Evolutionary conservation across 208 protist species (phyloP).

Genomic region (Wallacemonas sp.): DNA sequence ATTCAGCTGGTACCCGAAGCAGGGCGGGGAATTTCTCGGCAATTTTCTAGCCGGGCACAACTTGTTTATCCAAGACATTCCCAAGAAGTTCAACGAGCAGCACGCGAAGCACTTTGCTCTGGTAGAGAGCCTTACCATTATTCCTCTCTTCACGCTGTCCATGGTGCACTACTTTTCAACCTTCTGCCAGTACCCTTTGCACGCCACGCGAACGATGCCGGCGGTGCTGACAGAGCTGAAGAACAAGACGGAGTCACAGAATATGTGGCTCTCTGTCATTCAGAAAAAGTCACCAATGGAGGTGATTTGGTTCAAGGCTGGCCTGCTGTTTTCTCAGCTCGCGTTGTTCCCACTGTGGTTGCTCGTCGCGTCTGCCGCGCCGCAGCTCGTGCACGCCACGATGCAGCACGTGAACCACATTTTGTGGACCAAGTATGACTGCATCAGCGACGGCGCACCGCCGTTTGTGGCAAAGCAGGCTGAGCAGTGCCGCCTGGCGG

Average conservation of each 20-base stretch:
- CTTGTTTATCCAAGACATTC: slow-evolving; percentile 71
- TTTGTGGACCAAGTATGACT: slow-evolving; percentile 69
- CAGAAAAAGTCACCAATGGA: slow-evolving; percentile 44
- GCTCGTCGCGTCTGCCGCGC: slow-evolving; percentile 48
- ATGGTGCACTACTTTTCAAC: slow-evolving; percentile 87
- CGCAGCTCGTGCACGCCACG: slow-evolving; percentile 78
- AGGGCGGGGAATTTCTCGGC: slow-evolving; percentile 66
- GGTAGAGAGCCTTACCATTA: slow-evolving; percentile 61
- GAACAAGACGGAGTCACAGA: slow-evolving; percentile 48
- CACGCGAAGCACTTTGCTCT: slow-evolving; percentile 78
- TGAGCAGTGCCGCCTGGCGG: slow-evolving; percentile 29
- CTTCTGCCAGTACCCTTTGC: slow-evolving; percentile 67
- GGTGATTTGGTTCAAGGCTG: slow-evolving; percentile 48
- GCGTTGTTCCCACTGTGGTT: slow-evolving; percentile 69
- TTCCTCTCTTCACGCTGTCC: slow-evolving; percentile 67
- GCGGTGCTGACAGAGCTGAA: slow-evolving; percentile 49
- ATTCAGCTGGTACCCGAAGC: slow-evolving; percentile 54
- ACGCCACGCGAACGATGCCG: slow-evolving; percentile 33
- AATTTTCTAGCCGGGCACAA: slow-evolving; percentile 78
- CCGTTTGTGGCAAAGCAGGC: slow-evolving; percentile 48
- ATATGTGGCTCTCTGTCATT: slow-evolving; percentile 53
- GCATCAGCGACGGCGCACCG: slow-evolving; percentile 46
- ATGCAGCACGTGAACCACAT: slow-evolving; percentile 67
- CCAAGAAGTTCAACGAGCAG: slow-evolving; percentile 61
- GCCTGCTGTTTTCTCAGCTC: slow-evolving; percentile 49